Evolutionary conservation across 2,329 filamentous ascomycete genomes (phyloP).

Genomic region (Clonostachys rhizophaga): DNA sequence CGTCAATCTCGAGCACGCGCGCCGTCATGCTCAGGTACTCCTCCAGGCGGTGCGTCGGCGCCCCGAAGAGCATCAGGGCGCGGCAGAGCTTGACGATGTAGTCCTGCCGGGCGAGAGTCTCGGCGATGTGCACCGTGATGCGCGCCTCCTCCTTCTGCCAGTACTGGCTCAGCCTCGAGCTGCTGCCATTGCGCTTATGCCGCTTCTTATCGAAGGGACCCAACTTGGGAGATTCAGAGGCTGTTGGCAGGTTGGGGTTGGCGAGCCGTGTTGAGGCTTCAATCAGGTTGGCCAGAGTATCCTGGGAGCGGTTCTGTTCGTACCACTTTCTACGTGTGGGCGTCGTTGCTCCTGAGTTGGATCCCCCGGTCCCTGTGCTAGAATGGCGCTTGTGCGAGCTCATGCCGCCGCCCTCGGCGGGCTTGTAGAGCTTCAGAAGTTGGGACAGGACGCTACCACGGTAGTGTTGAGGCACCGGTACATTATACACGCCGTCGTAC

Average conservation of each 20-base stretch:
- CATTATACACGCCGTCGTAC: constrained; percentile 32
- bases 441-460: constrained; percentile 39
- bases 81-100: constrained; percentile 82
- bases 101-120: constrained; percentile 71
- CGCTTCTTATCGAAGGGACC: constrained; percentile 13
- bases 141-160: constrained; percentile 37
- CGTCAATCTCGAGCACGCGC: constrained; percentile 77
- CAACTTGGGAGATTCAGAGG: constrained; percentile 17
- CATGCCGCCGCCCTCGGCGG: not conserved
- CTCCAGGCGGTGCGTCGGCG: constrained; percentile 84
- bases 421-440: constrained; percentile 35
- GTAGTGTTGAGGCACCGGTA: constrained; percentile 33
- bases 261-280: constrained; percentile 38
- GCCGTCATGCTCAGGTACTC: constrained; percentile 86
- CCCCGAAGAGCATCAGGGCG: constrained; percentile 82
- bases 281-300: constrained; percentile 39
- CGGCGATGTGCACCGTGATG: constrained; percentile 49
- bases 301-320: constrained; percentile 38
- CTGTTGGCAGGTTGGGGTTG: constrained; percentile 18
- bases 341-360: constrained; percentile 29
- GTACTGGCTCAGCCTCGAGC: constrained; percentile 26
- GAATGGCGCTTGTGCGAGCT: not conserved
- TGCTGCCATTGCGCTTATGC: constrained; percentile 28
- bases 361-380: constrained; percentile 3
- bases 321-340: constrained; percentile 42